Base-by-base conservation (phyloP, 129 eudicot species). In the Lonicera japonica region DNA sequence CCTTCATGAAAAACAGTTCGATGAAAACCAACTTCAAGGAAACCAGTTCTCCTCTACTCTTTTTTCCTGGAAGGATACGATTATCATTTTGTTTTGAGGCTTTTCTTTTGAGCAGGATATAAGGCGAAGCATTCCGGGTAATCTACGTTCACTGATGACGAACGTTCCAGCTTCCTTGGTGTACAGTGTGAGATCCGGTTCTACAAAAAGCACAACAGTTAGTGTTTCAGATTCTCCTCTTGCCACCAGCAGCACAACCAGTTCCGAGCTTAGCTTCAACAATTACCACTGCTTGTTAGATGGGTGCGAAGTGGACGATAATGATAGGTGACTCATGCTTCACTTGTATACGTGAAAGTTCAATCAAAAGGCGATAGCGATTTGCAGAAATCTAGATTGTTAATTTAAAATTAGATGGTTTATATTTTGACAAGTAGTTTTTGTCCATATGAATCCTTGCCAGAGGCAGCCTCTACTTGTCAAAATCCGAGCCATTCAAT, bases 111-210 rank as follows among this genome's bases (percentile, higher is more conserved):
- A 69, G 39, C 82, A 90, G 97, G 97, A 90, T 80, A 83, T 90
- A 25, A 83, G 94, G 58, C 77, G 90, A 58, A 90, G 85, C 67
- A 75, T 90, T 69, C 72, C 76, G 13, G 86, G 91, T 39, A 80
- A 80, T 61, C 43, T 81, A 66, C 86, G 85, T 18, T 76, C 92
- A 61, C 60, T 73, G 57, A 78, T 81, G 66, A 86, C 83, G 22
- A 71, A 83, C 56, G 64, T 74, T 64, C 83, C 90, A 11, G 90
- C 90, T 61, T 80, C 95, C 39, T 77, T 80, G 8, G 65, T 73
- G 54, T 74, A 73, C 65, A 83, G 94, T 46, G 73, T 73, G 77
- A 75, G 90, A 71, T 69, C 82, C 8, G 77, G 75, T 67, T 67
- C 90, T n/a, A 62, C 75, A 19, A 78, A 83, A 64, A 70, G 63